Evolutionary conservation across 2,329 filamentous ascomycete species (phyloP).

Genomic region (Fusarium sp.): DNA sequence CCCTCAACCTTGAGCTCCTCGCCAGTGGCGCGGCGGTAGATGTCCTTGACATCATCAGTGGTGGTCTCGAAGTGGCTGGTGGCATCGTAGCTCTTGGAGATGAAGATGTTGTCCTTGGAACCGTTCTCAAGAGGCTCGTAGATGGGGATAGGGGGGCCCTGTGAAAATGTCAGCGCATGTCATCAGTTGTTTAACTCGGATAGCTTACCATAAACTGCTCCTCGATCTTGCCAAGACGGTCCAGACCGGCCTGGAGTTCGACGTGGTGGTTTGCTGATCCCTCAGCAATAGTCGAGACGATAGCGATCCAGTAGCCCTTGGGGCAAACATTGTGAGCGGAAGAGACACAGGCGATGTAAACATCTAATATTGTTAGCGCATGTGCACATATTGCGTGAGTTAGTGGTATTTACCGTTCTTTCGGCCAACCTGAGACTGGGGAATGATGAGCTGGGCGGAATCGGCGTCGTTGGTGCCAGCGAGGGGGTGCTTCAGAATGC

Average conservation of each 20-base stretch:
- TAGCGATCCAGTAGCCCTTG: conserved; percentile 98
- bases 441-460: conserved; percentile 95
- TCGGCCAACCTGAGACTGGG: conserved; percentile 95
- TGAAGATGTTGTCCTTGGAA: conserved; percentile 89
- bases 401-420: conserved; percentile 81
- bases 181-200: not conserved
- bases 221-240: conserved; percentile 91
- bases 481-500: conserved; percentile 95
- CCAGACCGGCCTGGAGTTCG: conserved; percentile 91
- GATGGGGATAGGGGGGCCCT: conserved; percentile 87
- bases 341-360: conserved; percentile 96
- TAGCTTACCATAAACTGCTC: conserved; percentile 89
- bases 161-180: conserved; percentile 5
- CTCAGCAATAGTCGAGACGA: conserved; percentile 97
- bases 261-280: conserved; percentile 92
- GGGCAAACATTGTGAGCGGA: conserved; percentile 98
- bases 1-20: conserved; percentile 91
- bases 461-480: conserved; percentile 90
- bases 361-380: conserved; percentile 68
- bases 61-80: conserved; percentile 97
- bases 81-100: conserved; percentile 98
- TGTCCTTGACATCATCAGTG: conserved; percentile 92
- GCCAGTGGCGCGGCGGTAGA: conserved; percentile 86
- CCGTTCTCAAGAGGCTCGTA: conserved; percentile 92
- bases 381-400: not conserved